Evolutionary conservation across 2,329 filamentous ascomycete species (phyloP).

Genomic region (Septoria petroselini): DNA sequence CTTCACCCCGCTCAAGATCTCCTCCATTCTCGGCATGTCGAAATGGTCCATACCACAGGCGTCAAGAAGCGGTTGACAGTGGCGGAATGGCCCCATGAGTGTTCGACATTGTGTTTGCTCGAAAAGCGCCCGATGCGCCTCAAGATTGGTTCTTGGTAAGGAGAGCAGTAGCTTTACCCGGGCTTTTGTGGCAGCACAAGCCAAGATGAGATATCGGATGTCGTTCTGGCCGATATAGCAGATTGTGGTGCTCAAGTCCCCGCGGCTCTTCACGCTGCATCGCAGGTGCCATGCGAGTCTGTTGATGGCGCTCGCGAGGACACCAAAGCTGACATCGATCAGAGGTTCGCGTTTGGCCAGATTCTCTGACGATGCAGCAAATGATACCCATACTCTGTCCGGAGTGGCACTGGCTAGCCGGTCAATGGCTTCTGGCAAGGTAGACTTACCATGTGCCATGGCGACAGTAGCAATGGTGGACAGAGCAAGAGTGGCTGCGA

Average conservation of each 20-base stretch:
- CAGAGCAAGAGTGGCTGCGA: too few species aligned
- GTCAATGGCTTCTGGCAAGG: background rate
- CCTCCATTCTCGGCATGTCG: slow-evolving; percentile 4
- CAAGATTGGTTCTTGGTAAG: slow-evolving; percentile 14
- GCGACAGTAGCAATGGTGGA: background rate
- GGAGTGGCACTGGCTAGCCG: background rate
- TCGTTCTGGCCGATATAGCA: slow-evolving; percentile 21
- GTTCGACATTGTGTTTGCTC: slow-evolving; percentile 13
- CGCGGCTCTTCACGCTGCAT: background rate
- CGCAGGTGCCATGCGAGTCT: slow-evolving; percentile 15
- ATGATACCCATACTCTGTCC: slow-evolving; percentile 12
- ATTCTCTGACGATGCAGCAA: slow-evolving; percentile 5
- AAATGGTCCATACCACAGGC: background rate
- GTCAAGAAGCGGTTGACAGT: background rate
- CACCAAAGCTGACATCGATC: slow-evolving; percentile 3
- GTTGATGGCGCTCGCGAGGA: slow-evolving; percentile 15
- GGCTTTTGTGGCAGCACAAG: slow-evolving; percentile 19
- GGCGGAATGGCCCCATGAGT: background rate
- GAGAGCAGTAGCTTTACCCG: slow-evolving; percentile 15
- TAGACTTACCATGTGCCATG: background rate
- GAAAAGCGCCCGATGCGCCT: slow-evolving; percentile 12
- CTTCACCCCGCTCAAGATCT: background rate
- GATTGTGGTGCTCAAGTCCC: slow-evolving; percentile 9
- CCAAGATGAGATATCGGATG: slow-evolving; percentile 18
- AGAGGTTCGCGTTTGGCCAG: slow-evolving; percentile 3